Evolutionary conservation across 2,329 filamentous ascomycete species (phyloP).

Genomic region (Chrysosporium queenslandicum): DNA sequence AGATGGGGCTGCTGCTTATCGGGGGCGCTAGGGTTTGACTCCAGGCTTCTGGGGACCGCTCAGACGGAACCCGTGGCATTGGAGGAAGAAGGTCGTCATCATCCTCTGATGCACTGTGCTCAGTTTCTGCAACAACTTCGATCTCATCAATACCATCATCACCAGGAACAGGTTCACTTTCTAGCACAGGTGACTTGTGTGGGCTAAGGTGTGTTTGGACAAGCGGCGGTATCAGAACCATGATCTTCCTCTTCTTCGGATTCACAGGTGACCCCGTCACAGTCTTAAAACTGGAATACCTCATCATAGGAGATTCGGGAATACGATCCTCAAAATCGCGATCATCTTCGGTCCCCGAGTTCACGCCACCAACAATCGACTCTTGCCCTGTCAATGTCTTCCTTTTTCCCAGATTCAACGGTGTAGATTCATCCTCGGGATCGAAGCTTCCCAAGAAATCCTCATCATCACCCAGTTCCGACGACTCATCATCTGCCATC

Average conservation of each 20-base stretch:
- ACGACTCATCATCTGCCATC: slow-evolving; percentile 33
- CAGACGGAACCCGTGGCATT: slow-evolving; percentile 13
- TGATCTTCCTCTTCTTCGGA: slow-evolving; percentile 7
- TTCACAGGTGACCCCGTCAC: not conserved
- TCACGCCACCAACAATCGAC: not conserved
- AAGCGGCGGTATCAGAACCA: not conserved
- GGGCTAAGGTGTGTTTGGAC: not conserved
- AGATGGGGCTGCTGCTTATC: slow-evolving; percentile 27
- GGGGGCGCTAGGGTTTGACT: slow-evolving; percentile 33
- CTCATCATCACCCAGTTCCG: slow-evolving; percentile 29
- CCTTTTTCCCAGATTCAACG: slow-evolving; percentile 29
- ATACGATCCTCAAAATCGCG: not conserved
- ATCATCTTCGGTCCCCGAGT: not conserved
- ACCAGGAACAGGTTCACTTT: not conserved
- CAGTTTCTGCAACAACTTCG: slow-evolving; percentile 6
- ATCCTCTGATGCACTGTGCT: slow-evolving; percentile 9
- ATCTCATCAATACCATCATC: not conserved
- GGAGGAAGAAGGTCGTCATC: slow-evolving; percentile 11
- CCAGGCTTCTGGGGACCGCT: slow-evolving; percentile 20
- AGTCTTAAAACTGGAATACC: not conserved
- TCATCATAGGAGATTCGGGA: slow-evolving; percentile 1
- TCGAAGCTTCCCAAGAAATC: slow-evolving; percentile 37
- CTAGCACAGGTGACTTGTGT: not conserved
- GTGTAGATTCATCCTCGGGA: slow-evolving; percentile 39
- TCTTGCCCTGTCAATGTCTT: slow-evolving; percentile 23